Evolutionary conservation across 192 early-diverging fungal species (phyloP).

Genomic region (Podochytrium sp.): DNA sequence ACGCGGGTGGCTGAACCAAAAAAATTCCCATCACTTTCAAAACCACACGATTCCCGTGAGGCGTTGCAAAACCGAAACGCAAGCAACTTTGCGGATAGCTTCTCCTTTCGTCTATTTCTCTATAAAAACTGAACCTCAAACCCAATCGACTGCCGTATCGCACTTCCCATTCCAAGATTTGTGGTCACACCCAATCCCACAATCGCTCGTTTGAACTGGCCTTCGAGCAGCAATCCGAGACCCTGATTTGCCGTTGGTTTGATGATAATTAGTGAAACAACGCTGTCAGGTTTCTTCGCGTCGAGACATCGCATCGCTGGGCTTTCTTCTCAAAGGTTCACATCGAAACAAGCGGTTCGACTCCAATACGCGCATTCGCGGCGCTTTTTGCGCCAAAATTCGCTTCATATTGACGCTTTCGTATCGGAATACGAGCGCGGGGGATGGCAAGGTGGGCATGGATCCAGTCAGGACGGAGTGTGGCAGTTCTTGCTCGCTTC

Average conservation of each 20-base stretch:
- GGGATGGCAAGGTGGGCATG: too few species aligned
- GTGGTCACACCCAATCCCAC: slow-evolving; percentile 73
- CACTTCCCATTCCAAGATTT: slow-evolving; percentile 46
- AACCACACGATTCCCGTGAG: not conserved
- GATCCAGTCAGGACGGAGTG: too few species aligned
- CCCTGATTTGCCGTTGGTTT: slow-evolving; percentile 51
- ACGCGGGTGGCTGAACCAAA: not conserved
- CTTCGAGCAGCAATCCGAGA: slow-evolving; percentile 73
- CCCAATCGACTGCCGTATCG: slow-evolving; percentile 36
- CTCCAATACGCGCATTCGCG: too few species aligned
- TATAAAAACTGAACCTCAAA: slow-evolving; percentile 45
- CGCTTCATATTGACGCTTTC: too few species aligned
- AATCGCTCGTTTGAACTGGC: slow-evolving; percentile 63
- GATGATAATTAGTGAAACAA: too few species aligned
- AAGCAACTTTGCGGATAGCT: not conserved
- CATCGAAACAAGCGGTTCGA: too few species aligned
- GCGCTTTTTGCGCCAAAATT: slow-evolving; percentile 10
- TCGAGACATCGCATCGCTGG: too few species aligned
- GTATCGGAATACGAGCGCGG: too few species aligned
- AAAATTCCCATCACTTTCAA: not conserved
- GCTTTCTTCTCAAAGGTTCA: too few species aligned
- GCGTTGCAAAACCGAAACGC: not conserved
- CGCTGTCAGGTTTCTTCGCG: too few species aligned
- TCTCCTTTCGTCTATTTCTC: not conserved
- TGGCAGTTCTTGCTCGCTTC: too few species aligned